Evolutionary conservation across 352 stramenopile genomes (phyloP).

Genomic region (Aphanomyces euteiches): DNA sequence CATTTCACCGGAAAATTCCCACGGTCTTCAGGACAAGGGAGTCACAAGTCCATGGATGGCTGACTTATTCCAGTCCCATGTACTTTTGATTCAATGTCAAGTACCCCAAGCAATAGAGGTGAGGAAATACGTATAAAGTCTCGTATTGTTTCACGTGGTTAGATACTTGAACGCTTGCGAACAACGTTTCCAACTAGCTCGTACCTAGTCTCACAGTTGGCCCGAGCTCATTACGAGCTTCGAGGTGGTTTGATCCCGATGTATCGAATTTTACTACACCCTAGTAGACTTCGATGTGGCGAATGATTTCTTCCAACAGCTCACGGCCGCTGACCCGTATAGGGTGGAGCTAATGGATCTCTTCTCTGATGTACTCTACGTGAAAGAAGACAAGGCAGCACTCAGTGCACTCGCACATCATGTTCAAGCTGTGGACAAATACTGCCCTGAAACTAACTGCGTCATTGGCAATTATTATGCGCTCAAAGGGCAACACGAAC

Average conservation of each 20-base stretch:
- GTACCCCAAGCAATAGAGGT: slow-evolving; percentile 49
- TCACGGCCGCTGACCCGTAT: slow-evolving; percentile 61
- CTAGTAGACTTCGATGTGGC: slow-evolving; percentile 66
- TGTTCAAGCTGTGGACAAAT: slow-evolving; percentile 95
- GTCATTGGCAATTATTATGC: slow-evolving; percentile 93
- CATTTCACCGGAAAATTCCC: slow-evolving; percentile 17
- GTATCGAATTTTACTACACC: neutral
- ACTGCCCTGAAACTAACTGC: slow-evolving; percentile 96
- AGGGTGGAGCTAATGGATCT: slow-evolving; percentile 81
- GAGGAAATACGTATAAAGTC: neutral
- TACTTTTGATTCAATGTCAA: slow-evolving; percentile 74
- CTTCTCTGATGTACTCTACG: slow-evolving; percentile 84
- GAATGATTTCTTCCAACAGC: slow-evolving; percentile 66
- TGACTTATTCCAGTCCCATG: slow-evolving; percentile 78
- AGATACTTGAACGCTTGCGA: slow-evolving; percentile 50
- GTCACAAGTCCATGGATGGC: slow-evolving; percentile 70
- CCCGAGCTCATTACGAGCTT: slow-evolving; percentile 75
- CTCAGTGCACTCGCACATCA: slow-evolving; percentile 87
- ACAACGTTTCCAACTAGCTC: slow-evolving; percentile 60
- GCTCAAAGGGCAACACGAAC: slow-evolving; percentile 92
- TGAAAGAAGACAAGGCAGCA: slow-evolving; percentile 82
- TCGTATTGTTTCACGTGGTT: slow-evolving; percentile 20
- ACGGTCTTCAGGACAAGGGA: slow-evolving; percentile 40
- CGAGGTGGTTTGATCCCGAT: slow-evolving; percentile 31
- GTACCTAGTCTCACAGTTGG: slow-evolving; percentile 73